Evolutionary conservation across 2,329 filamentous ascomycete species (phyloP).

Genomic region (Fusarium penzigii): DNA sequence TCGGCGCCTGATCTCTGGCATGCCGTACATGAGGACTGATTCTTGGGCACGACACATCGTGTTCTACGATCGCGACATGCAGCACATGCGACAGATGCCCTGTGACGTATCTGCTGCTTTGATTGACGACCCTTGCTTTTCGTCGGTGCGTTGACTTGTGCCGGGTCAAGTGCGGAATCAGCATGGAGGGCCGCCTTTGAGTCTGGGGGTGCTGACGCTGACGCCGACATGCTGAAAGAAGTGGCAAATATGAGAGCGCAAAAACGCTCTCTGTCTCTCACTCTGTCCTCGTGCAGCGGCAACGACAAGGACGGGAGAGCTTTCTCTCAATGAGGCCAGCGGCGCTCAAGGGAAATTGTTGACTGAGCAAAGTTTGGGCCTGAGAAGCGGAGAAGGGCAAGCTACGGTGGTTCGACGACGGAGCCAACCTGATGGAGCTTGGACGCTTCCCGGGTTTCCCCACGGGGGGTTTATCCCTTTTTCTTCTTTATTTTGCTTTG

Average conservation of each 20-base stretch:
- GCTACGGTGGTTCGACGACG: conserved; percentile 1
- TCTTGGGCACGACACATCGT: conserved; percentile 55
- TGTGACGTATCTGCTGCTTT: conserved; percentile 43
- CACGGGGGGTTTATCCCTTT: conserved; percentile 4
- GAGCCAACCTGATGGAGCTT: conserved; percentile 10
- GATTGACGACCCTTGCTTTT: conserved; percentile 25
- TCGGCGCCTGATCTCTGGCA: conserved; percentile 52
- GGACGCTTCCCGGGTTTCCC: conserved; percentile 13
- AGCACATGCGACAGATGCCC: conserved; percentile 57
- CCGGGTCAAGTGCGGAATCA: conserved; percentile 25
- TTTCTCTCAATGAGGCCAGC: background rate
- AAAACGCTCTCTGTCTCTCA: no score
- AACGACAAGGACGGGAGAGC: no score
- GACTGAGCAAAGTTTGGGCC: conserved; percentile 10
- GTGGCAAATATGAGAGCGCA: no score
- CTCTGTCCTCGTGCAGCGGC: no score
- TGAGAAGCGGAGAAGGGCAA: conserved; percentile 15
- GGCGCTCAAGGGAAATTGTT: conserved; percentile 3
- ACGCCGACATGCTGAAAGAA: no score
- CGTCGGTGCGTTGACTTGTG: conserved; percentile 38
- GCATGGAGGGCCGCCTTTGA: conserved; percentile 13
- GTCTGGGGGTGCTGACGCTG: background rate
- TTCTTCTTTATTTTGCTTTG: no score
- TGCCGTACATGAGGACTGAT: conserved; percentile 51
- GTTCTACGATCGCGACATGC: conserved; percentile 50